Evolutionary conservation across 768 basidiomycete species (phyloP).

Genomic region (Lactarius akahatsu): DNA sequence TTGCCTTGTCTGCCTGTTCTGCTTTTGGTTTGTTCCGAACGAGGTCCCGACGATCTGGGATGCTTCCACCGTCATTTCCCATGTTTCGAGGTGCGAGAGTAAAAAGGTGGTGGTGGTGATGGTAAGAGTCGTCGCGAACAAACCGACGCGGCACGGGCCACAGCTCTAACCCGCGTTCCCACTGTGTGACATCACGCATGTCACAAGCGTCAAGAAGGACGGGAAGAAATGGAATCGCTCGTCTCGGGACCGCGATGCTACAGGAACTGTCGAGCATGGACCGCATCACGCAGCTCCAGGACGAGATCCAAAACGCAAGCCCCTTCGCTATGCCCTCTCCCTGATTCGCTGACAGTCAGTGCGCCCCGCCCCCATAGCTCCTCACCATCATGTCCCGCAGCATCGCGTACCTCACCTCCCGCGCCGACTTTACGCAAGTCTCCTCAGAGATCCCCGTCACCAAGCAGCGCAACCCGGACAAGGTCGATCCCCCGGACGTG

Average conservation of each 20-base stretch:
- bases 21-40: slow-evolving; percentile 75
- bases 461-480: slow-evolving; percentile 69
- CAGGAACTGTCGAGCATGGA: slow-evolving; percentile 93
- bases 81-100: slow-evolving; percentile 39
- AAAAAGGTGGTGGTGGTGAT: not conserved
- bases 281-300: slow-evolving; percentile 92
- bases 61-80: slow-evolving; percentile 90
- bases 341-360: not conserved
- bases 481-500: slow-evolving; percentile 67
- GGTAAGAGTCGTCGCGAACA: not conserved
- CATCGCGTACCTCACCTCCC: slow-evolving; percentile 74
- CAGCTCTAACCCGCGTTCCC: not conserved
- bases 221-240: not conserved
- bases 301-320: slow-evolving; percentile 84
- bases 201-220: slow-evolving; percentile 10
- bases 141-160: not conserved
- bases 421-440: slow-evolving; percentile 76
- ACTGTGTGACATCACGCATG: slow-evolving; percentile 4
- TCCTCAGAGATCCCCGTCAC: slow-evolving; percentile 81
- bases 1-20: slow-evolving; percentile 88
- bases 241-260: slow-evolving; percentile 69
- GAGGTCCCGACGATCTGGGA: slow-evolving; percentile 79
- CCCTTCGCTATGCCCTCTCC: not conserved
- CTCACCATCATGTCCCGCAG: slow-evolving; percentile 86
- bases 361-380: slow-evolving; percentile 46